Evolutionary conservation across 306 rosid species (phyloP).

Genomic region (Rubus parviflorus): DNA sequence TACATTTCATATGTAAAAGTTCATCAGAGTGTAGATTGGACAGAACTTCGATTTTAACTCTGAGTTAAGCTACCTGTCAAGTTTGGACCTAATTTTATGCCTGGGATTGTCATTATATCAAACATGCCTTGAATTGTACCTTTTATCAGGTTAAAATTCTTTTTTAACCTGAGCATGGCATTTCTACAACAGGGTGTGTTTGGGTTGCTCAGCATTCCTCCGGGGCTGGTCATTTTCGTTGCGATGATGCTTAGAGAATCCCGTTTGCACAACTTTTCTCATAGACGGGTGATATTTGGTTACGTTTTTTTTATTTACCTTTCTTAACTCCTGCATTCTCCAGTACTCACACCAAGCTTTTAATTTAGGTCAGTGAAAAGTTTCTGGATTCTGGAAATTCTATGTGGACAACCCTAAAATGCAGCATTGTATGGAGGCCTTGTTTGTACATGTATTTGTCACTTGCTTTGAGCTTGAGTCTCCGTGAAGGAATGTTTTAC

Average conservation of each 20-base stretch:
- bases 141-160: not conserved
- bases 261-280: conserved; percentile 45
- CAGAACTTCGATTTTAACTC: not conserved
- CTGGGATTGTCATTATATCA: not conserved
- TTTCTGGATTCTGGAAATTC: conserved; percentile 61
- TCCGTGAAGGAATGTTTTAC: conserved; percentile 89
- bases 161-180: not conserved
- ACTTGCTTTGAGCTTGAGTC: conserved; percentile 74
- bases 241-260: conserved; percentile 79
- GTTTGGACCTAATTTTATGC: not conserved
- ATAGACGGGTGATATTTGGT: conserved; percentile 59
- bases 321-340: not conserved
- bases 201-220: conserved; percentile 80
- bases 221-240: conserved; percentile 61
- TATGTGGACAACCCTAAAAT: conserved; percentile 82
- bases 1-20: not conserved
- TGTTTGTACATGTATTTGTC: conserved; percentile 87
- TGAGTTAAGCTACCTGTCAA: not conserved
- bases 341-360: conserved; percentile 13
- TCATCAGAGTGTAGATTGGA: not conserved
- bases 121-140: not conserved
- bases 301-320: not conserved
- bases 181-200: conserved; percentile 65
- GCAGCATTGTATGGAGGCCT: conserved; percentile 76
- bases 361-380: conserved; percentile 61